Percentiles rank a stretch among this genome's conserved stretches.
phyloP scores from a whole-genome alignment of 805 yeast species.

The Pichia membranifaciens region DNA sequence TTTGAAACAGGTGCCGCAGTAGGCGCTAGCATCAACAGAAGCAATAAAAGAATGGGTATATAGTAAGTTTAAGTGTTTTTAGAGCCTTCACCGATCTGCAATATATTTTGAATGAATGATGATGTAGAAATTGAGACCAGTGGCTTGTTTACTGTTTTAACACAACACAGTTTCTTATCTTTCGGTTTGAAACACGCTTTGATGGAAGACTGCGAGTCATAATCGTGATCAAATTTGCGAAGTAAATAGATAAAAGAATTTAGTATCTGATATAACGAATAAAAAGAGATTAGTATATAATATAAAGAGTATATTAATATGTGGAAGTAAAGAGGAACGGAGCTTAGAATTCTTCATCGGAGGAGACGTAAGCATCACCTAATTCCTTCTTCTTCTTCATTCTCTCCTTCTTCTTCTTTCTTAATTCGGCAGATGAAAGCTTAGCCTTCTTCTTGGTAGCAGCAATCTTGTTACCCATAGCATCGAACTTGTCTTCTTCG shows the following conservation, averaged over 20 bases:
- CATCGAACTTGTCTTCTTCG: conserved; percentile 98
- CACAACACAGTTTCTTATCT: too few relatives aligned
- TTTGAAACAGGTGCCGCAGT: too few relatives aligned
- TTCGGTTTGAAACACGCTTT: too few relatives aligned
- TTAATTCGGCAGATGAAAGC: conserved; percentile 97
- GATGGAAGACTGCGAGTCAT: not conserved
- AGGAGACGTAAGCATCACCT: conserved; percentile 97
- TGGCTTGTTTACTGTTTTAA: too few relatives aligned
- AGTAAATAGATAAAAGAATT: not conserved
- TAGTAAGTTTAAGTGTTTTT: too few relatives aligned
- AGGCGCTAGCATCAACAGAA: too few relatives aligned
- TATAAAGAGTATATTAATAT: not conserved
- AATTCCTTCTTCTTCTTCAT: conserved; percentile 99
- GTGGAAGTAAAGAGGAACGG: conserved; percentile 1
- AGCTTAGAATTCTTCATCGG: conserved; percentile 72
- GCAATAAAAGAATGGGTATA: too few relatives aligned
- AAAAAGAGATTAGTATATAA: conserved; percentile 4
- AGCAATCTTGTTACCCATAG: conserved; percentile 99
- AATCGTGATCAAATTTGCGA: not conserved
- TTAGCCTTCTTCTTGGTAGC: conserved; percentile 93
- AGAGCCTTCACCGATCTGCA: too few relatives aligned
- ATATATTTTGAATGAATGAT: too few relatives aligned
- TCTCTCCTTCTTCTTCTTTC: conserved; percentile 99
- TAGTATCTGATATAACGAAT: not conserved
- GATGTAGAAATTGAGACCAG: too few relatives aligned